A percentile compares a stretch with the other conserved stretches of the same genome.
Conservation (phyloP, 495 filamentous ascomycete genomes). For the Clohesyomyces aquaticus region DNA sequence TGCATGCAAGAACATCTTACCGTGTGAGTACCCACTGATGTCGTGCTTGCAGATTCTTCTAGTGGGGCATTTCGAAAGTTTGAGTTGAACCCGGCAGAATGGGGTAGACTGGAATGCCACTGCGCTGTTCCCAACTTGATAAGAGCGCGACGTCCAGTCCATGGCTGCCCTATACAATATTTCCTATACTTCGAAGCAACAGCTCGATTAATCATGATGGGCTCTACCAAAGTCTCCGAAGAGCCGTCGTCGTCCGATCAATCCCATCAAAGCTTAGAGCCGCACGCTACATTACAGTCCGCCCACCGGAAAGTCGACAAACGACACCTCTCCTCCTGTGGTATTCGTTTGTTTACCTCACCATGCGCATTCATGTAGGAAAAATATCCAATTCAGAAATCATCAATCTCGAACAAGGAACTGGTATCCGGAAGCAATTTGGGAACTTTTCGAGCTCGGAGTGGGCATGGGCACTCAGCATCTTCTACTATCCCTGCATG, state of each 20-base stretch:
- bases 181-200: not conserved
- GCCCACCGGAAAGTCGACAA: slow-evolving; percentile 14
- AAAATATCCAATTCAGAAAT: slow-evolving; percentile 51
- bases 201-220: not conserved
- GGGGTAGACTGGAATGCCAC: no score
- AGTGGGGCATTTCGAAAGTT: no score
- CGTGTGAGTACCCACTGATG: not conserved
- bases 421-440: slow-evolving; percentile 48
- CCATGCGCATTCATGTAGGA: slow-evolving; percentile 1
- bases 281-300: not conserved
- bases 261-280: not conserved
- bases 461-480: slow-evolving; percentile 52
- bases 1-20: not conserved
- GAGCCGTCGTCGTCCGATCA: not conserved
- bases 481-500: slow-evolving; percentile 50
- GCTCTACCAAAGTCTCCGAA: not conserved
- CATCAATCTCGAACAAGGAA: slow-evolving; percentile 47
- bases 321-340: not conserved
- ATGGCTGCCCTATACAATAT: no score
- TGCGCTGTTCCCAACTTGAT: no score
- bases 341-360: slow-evolving; percentile 12
- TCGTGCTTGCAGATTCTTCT: not conserved
- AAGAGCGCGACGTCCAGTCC: no score
- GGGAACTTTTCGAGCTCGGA: slow-evolving; percentile 44
- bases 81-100: no score